A percentile compares a stretch with the other conserved stretches of the same genome.
Conservation (phyloP, 2,329 filamentous ascomycete genomes). For the Colletotrichum caudatum region DNA sequence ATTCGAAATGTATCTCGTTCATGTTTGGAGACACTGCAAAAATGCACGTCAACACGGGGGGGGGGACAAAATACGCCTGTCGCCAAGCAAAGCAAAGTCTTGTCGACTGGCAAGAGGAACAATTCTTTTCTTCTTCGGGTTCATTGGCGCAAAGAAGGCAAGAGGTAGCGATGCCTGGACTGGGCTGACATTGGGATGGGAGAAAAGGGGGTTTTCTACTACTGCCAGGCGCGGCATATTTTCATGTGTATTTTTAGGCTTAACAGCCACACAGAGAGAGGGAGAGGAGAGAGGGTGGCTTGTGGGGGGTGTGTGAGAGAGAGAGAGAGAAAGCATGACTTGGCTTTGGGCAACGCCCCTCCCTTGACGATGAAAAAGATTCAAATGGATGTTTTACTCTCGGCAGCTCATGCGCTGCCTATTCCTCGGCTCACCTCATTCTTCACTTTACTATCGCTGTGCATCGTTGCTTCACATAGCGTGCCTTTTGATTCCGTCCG, state of each 20-base stretch:
- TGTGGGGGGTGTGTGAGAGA: background rate
- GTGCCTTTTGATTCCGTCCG: background rate
- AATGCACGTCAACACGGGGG: conserved; percentile 6
- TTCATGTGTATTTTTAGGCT: conserved; percentile 40
- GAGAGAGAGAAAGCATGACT: conserved; percentile 14
- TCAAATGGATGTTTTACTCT: conserved; percentile 29
- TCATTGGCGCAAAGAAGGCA: conserved; percentile 28
- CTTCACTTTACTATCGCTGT: background rate
- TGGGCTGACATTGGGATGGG: conserved; percentile 17
- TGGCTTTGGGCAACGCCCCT: conserved; percentile 23
- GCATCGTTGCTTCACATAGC: background rate
- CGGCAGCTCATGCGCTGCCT: conserved; percentile 28
- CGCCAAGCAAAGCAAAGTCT: conserved; percentile 4
- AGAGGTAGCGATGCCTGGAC: conserved; percentile 10
- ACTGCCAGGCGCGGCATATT: conserved; percentile 19
- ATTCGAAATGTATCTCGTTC: conserved; percentile 6
- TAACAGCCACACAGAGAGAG: background rate
- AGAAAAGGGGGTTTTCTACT: conserved; percentile 16
- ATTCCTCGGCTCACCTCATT: background rate
- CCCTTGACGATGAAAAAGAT: conserved; percentile 34
- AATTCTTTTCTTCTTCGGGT: conserved; percentile 7
- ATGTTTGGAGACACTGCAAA: conserved; percentile 10
- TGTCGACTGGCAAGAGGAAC: conserved; percentile 8
- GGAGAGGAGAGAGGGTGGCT: background rate
- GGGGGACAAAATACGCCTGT: background rate